Evolutionary conservation across 179 eudicot genomes (phyloP), one percentile per base, ranked within the genome.

Genomic region (Gypsophila paniculata): DNA sequence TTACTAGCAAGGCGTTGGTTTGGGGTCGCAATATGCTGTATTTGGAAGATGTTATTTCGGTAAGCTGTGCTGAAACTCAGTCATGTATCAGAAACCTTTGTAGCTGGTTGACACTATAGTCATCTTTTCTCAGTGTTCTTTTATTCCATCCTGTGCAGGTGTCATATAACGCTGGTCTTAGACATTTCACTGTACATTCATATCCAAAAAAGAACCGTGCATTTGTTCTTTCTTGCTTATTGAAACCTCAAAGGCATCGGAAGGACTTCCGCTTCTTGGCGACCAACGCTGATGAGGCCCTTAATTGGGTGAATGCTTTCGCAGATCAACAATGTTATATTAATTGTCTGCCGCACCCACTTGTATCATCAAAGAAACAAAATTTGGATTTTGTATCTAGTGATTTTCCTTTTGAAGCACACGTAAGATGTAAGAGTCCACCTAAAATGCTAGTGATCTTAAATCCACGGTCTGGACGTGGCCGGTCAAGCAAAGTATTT

Each of bases 311-410:
- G 67, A 85, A 83, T 81, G 92, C 91, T 36, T 95, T 95, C 83
- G 97, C 99, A 25, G 99, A 95, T 84, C 99, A 87, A 79, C 95
- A 91, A 68, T 95, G 99, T 76, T 92, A 80, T 82, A 85, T 95
- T 46, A 95, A 95, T 75, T 86, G 86, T 75, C 77, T 89, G 80
- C 99, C 95, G 51, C 99, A 95, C 83, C 99, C 99, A 58, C 80
- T 95, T 77, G 88, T 83, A 75, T 86, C 96, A 53, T 85, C 89
- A 70, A 90, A 90, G 83, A 94, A 94, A 81, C 93, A 87, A 82
- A 68, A 84, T 80, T 70, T 92, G 38, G 97, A 92, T 67, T 69
- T 76, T 48, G 69, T 74, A 71, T 68, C 83, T 65, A 81, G 75
- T 84, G 93, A 90, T 77, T 82, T 91, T 82, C 74, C 86, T 67